phyloP scores from a whole-genome alignment of 805 yeast genomes.

The Grigorovia humatica region DNA sequence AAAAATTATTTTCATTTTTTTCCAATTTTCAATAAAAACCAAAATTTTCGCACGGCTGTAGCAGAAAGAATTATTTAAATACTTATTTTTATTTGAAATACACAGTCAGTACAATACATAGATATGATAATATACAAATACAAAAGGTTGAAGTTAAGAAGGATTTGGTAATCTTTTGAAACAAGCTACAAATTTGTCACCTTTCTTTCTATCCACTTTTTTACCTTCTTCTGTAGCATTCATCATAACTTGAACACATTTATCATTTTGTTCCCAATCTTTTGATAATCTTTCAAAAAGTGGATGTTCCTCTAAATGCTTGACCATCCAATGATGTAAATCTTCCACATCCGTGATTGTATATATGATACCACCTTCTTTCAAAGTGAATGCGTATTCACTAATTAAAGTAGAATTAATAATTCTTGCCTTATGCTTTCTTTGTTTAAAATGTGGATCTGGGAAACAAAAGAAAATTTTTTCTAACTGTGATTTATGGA shows the following conservation, averaged over 20 bases:
- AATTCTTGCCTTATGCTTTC: constrained; percentile 96
- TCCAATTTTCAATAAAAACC: no score
- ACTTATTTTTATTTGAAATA: no score
- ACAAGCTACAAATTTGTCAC: constrained; percentile 82
- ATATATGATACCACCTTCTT: constrained; percentile 79
- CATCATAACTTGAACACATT: constrained; percentile 78
- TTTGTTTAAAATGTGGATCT: constrained; percentile 97
- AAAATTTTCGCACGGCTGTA: no score
- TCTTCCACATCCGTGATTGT: constrained; percentile 95
- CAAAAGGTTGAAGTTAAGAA: constrained; percentile 4
- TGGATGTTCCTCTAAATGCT: constrained; percentile 85
- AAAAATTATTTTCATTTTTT: no score
- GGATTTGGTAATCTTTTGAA: constrained; percentile 64
- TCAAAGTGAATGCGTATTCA: constrained; percentile 85
- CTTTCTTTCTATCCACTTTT: constrained; percentile 85
- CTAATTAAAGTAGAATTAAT: constrained; percentile 79
- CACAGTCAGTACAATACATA: no score
- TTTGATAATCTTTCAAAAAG: constrained; percentile 68
- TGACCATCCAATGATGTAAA: constrained; percentile 92
- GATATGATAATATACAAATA: no score
- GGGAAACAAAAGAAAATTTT: constrained; percentile 98
- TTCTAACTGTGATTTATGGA: constrained; percentile 66
- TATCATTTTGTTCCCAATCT: constrained; percentile 73
- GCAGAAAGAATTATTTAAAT: no score
- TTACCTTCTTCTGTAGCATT: constrained; percentile 97